Base-by-base conservation (phyloP, 139 green algal genomes). In the Chlorella sp. region DNA sequence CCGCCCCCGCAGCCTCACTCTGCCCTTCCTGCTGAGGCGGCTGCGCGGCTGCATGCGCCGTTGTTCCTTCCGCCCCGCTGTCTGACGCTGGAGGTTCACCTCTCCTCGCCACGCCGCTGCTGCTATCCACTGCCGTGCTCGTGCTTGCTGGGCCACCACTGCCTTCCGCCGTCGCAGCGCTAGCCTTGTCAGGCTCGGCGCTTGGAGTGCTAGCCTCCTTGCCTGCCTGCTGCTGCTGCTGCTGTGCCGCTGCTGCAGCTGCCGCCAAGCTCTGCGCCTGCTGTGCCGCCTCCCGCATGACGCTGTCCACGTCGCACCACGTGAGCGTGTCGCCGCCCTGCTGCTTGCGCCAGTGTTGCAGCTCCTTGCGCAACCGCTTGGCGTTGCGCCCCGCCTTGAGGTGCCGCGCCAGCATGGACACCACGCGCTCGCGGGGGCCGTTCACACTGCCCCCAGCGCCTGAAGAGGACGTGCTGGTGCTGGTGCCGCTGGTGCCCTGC, bases 231-330 rank as follows among this genome's bases (percentile, higher is more conserved):
- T 32, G 27, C 42, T n/a, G n/a, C n/a, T n/a, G n/a, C 49, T 51
- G 5, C n/a, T n/a, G 1, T 31, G 36, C 49, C 35, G 50, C 55
- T 60, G 66, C 70, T 59, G 70, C 23, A 29, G 63, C 70, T 66
- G 49, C 1, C 32, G 32, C 67, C 59, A 29, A 17, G 6, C 30
- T 6, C 29, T 51, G 50, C 3, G 51, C 36, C 20, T 24, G 5
- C 27, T 23, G 5, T 62, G 74, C 70, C 49, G 75, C 75, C 51
- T 67, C 49, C 49, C 23, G 23, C 62, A 80, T 72, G 17, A 78
- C 49, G 0, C 34, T 36, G 23, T 72, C 78, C 36, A 83, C 55
- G 60, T 83, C 73, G 20, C 59, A 71, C 78, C 78, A 83, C 31
- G 30, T 2, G 0, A 73, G 73, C 1, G 6, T 29, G 4, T 2